Evolutionary conservation across 768 basidiomycete species (phyloP).

Genomic region (Lentinula guzmanii): DNA sequence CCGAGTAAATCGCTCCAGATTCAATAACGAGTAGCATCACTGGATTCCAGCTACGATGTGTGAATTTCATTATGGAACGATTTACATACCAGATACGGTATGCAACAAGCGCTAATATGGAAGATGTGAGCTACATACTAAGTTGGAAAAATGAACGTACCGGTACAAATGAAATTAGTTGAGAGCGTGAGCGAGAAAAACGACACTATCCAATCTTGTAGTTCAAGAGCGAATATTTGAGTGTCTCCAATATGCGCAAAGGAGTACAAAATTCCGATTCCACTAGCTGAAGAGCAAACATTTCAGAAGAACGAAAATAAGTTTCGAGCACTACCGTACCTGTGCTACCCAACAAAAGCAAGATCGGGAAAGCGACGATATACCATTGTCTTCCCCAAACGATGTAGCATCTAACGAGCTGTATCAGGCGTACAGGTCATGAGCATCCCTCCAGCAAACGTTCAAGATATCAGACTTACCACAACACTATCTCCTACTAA

Average conservation of each 20-base stretch:
- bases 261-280: constrained; percentile 24
- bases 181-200: constrained; percentile 32
- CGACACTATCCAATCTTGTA: constrained; percentile 30
- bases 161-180: constrained; percentile 30
- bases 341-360: constrained; percentile 24
- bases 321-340: constrained; percentile 11
- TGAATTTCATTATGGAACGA: constrained; percentile 15
- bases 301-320: neutral
- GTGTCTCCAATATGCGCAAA: constrained; percentile 22
- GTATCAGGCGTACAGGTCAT: neutral
- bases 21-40: constrained; percentile 29
- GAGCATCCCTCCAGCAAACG: neutral
- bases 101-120: constrained; percentile 20
- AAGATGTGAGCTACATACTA: neutral
- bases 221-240: constrained; percentile 24
- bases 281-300: constrained; percentile 13
- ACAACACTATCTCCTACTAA: constrained; percentile 31
- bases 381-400: constrained; percentile 22
- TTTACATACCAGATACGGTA: constrained; percentile 29
- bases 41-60: constrained; percentile 19
- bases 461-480: constrained; percentile 13
- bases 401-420: constrained; percentile 26
- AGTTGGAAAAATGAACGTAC: constrained; percentile 11
- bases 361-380: constrained; percentile 19
- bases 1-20: constrained; percentile 30